Evolutionary conservation across 2,329 filamentous ascomycete genomes (phyloP).

Genomic region (Monosporascus sp.): DNA sequence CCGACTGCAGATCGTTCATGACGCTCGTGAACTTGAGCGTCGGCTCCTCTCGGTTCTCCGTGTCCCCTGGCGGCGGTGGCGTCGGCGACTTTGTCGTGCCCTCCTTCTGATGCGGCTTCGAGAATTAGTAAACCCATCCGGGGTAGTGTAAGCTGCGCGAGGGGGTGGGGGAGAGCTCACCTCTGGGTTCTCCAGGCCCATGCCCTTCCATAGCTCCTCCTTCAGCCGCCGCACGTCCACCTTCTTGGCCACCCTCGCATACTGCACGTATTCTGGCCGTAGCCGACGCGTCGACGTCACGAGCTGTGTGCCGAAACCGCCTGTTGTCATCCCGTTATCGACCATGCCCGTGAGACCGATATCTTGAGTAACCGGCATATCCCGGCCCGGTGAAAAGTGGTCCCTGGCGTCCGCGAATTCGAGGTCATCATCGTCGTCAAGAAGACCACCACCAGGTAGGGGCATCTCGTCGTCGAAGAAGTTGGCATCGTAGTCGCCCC

Average conservation of each 20-base stretch:
- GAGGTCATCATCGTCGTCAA: conserved; percentile 61
- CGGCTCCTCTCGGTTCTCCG: conserved; percentile 36
- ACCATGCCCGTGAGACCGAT: conserved; percentile 45
- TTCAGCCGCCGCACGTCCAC: conserved; percentile 64
- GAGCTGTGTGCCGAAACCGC: conserved; percentile 58
- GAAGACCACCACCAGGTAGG: conserved; percentile 53
- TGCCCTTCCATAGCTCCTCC: conserved; percentile 65
- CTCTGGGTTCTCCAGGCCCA: conserved; percentile 49
- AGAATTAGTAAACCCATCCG: conserved; percentile 5
- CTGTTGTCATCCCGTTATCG: conserved; percentile 43
- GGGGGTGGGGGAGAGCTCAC: conserved; percentile 32
- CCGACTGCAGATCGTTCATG: conserved; percentile 80
- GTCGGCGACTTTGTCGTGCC: conserved; percentile 24
- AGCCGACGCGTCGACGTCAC: conserved; percentile 59
- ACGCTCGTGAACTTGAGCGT: conserved; percentile 81
- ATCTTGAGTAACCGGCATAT: conserved; percentile 40
- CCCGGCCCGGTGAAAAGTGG: conserved; percentile 64
- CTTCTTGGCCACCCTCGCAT: conserved; percentile 65
- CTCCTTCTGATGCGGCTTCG: conserved; percentile 13
- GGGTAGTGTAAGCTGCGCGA: background rate
- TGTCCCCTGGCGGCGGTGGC: conserved; percentile 21
- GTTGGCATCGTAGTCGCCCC: conserved; percentile 89
- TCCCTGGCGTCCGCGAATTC: conserved; percentile 79
- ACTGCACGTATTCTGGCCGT: conserved; percentile 65
- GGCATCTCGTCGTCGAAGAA: conserved; percentile 89